A percentile compares a stretch with the other conserved stretches of the same genome.
Evolutionary conservation across 208 protist species (phyloP).

Genomic region (Phytomonas serpens): DNA sequence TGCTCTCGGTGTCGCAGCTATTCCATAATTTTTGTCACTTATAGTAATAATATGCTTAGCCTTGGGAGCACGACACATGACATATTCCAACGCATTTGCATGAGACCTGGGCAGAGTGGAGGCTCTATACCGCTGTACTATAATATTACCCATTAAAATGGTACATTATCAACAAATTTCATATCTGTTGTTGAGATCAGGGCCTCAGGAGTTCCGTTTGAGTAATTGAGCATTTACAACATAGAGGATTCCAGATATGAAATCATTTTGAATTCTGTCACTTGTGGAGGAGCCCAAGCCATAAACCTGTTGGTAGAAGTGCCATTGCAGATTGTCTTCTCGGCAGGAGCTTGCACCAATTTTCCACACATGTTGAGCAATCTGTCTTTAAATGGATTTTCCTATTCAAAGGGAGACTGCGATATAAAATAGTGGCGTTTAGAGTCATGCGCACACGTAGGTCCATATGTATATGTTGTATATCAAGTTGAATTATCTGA

Average conservation of each 20-base stretch:
- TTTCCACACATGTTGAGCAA: no score
- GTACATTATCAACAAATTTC: constrained; percentile 98
- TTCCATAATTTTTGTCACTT: constrained; percentile 97
- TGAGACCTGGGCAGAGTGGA: constrained; percentile 95
- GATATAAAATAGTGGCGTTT: constrained; percentile 71
- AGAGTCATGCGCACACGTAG: constrained; percentile 94
- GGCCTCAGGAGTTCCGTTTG: constrained; percentile 20
- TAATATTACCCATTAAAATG: constrained; percentile 99
- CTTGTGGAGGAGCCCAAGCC: neutral
- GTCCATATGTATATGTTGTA: constrained; percentile 91
- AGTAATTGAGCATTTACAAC: constrained; percentile 21
- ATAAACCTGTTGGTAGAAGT: neutral
- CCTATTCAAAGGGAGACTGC: constrained; percentile 19
- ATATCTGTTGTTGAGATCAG: constrained; percentile 90
- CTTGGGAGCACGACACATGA: constrained; percentile 94
- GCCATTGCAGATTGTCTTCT: no score
- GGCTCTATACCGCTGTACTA: constrained; percentile 95
- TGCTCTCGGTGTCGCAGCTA: constrained; percentile 96
- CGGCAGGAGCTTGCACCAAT: no score
- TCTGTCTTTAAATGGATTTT: constrained; percentile 23
- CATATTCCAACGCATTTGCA: constrained; percentile 93
- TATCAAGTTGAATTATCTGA: constrained; percentile 13
- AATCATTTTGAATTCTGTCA: constrained; percentile 26
- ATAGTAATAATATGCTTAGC: constrained; percentile 96
- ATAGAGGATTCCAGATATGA: constrained; percentile 55